A percentile compares a stretch with the other conserved stretches of the same genome.
These are phyloP conservation scores for Botrytis porri DNA, from an alignment of 2,329 filamentous ascomycete species.

Conservation along the genomic window DNA sequence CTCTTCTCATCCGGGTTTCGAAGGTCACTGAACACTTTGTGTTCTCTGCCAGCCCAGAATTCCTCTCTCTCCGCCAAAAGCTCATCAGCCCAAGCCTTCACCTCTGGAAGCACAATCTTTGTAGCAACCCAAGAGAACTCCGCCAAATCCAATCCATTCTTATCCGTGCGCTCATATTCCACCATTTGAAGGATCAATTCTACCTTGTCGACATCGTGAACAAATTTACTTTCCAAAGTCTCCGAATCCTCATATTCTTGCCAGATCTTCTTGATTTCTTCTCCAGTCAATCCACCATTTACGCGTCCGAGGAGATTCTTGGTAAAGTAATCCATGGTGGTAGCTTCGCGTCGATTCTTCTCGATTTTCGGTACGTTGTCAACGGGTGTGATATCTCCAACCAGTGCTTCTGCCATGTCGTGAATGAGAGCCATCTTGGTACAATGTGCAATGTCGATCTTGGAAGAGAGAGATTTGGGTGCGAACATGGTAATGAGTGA, in stretches of 20 bases:
- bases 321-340: constrained; percentile 88
- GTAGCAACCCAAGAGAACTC: constrained; percentile 82
- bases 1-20: constrained; percentile 10
- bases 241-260: constrained; percentile 89
- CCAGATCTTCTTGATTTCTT: constrained; percentile 77
- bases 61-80: constrained; percentile 71
- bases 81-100: constrained; percentile 74
- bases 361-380: constrained; percentile 82
- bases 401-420: constrained; percentile 94
- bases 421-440: constrained; percentile 95
- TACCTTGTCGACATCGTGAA: constrained; percentile 97
- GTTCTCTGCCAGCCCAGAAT: constrained; percentile 59
- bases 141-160: constrained; percentile 62
- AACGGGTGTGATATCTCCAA: constrained; percentile 94
- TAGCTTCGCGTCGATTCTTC: constrained; percentile 81
- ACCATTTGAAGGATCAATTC: constrained; percentile 93
- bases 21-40: not conserved
- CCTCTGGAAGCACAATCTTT: constrained; percentile 72
- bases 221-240: constrained; percentile 82
- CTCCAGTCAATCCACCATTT: constrained; percentile 64
- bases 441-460: constrained; percentile 76
- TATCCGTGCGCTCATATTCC: constrained; percentile 80
- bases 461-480: constrained; percentile 66
- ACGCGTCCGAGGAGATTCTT: constrained; percentile 69
- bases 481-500: constrained; percentile 92